These are phyloP conservation scores for Sporobolomyces roseus DNA, from an alignment of 768 basidiomycete genomes.

Conservation along the genomic window DNA sequence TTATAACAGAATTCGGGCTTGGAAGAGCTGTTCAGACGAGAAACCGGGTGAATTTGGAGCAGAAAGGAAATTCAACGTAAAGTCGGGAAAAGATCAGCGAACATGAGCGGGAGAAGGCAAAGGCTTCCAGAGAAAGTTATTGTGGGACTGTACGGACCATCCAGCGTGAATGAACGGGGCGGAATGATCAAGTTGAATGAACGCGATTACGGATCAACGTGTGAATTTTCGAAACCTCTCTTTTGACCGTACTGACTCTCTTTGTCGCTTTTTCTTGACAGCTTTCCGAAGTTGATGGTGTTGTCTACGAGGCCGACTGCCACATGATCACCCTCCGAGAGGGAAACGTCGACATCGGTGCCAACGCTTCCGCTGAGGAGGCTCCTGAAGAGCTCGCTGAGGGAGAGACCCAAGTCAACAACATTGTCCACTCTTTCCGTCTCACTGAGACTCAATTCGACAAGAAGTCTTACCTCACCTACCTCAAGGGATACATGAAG, in stretches of 20 bases:
- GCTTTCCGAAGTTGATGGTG: slow-evolving; percentile 63
- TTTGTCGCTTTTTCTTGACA: not conserved
- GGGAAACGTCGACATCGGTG: slow-evolving; percentile 87
- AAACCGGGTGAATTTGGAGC: no score
- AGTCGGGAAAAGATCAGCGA: no score
- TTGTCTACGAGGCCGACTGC: slow-evolving; percentile 62
- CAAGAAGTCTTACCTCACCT: slow-evolving; percentile 64
- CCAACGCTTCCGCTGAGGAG: slow-evolving; percentile 69
- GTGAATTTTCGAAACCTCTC: no score
- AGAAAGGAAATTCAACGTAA: no score
- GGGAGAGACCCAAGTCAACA: slow-evolving; percentile 73
- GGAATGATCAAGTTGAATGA: not conserved
- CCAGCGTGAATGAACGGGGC: no score
- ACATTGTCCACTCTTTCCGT: slow-evolving; percentile 86
- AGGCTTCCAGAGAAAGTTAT: no score
- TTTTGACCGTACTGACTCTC: not conserved
- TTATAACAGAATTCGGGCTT: not conserved
- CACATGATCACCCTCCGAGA: slow-evolving; percentile 46
- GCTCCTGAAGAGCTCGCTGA: slow-evolving; percentile 74
- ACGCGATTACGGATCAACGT: not conserved
- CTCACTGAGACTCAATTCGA: slow-evolving; percentile 76
- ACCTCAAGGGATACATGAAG: slow-evolving; percentile 84
- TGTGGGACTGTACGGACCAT: no score
- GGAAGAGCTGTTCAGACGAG: no score
- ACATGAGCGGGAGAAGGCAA: no score